phyloP scores from a whole-genome alignment of 345 rosid genomes.

The Gossypium herbaceum region DNA sequence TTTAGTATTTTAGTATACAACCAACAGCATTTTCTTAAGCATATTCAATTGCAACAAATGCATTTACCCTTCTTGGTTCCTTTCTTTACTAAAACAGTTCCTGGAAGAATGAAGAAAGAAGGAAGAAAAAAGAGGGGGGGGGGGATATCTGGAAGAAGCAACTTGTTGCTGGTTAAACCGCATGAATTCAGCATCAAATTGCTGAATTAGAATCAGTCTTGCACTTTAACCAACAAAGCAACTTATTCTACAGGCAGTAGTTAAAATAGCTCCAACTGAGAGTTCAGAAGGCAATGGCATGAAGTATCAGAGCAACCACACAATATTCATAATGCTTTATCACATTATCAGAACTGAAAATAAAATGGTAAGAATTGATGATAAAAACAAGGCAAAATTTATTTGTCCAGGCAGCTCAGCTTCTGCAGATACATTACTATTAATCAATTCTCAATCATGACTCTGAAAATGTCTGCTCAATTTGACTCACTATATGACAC shows the following conservation, averaged over 20 bases:
- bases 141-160: neutral
- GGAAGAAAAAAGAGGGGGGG: neutral
- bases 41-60: neutral
- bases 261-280: neutral
- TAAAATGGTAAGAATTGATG: neutral
- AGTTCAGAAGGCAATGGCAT: neutral
- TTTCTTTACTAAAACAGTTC: conserved; percentile 2
- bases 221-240: neutral
- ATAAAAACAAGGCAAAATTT: neutral
- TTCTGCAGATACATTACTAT: neutral
- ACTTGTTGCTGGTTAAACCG: neutral
- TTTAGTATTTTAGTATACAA: conserved; percentile 7
- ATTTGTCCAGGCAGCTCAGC: neutral
- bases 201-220: neutral
- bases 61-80: neutral
- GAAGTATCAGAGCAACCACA: neutral
- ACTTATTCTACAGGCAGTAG: neutral
- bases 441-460: neutral
- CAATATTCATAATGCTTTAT: neutral
- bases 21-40: neutral
- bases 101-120: neutral
- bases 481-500: conserved; percentile 8
- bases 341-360: neutral
- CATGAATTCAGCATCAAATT: neutral
- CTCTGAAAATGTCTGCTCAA: neutral